These are phyloP conservation scores for Senecio squalidus DNA, from an alignment of 140 eudicot species.

Conservation along the genomic window DNA sequence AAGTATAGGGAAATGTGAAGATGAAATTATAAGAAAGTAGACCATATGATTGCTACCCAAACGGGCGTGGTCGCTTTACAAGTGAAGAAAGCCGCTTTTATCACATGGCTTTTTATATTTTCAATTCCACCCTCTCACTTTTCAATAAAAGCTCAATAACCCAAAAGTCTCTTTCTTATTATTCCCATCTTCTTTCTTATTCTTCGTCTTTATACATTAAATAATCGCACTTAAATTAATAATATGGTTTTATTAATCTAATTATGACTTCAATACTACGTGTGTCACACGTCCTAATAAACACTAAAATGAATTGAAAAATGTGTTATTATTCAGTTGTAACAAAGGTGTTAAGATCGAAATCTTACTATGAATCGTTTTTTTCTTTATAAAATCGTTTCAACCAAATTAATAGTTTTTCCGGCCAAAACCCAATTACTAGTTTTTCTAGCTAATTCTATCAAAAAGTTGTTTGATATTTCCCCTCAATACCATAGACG, in stretches of 20 bases:
- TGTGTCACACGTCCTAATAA: constrained; percentile 7
- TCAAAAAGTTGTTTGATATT: too few relatives aligned
- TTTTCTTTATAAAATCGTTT: too few relatives aligned
- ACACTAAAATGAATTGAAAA: not conserved
- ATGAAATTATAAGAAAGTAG: constrained; percentile 58
- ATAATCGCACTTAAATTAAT: constrained; percentile 6
- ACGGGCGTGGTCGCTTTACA: constrained; percentile 92
- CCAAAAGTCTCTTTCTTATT: constrained; percentile 26
- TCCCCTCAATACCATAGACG: too few relatives aligned
- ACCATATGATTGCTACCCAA: constrained; percentile 76
- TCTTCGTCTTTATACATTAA: not conserved
- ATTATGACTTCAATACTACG: constrained; percentile 6
- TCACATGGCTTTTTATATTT: constrained; percentile 57
- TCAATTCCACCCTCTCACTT: constrained; percentile 32
- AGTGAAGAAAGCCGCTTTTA: constrained; percentile 51
- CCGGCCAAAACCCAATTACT: too few relatives aligned
- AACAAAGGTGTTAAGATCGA: too few relatives aligned
- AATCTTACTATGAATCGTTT: too few relatives aligned
- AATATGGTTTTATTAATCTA: constrained; percentile 9
- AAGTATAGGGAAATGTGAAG: constrained; percentile 38
- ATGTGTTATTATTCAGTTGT: not conserved
- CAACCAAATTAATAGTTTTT: too few relatives aligned
- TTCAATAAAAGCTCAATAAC: constrained; percentile 30
- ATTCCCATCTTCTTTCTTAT: constrained; percentile 17
- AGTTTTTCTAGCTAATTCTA: too few relatives aligned